Conservation (phyloP, 345 rosid genomes). For the Anastatica hierochuntica region DNA sequence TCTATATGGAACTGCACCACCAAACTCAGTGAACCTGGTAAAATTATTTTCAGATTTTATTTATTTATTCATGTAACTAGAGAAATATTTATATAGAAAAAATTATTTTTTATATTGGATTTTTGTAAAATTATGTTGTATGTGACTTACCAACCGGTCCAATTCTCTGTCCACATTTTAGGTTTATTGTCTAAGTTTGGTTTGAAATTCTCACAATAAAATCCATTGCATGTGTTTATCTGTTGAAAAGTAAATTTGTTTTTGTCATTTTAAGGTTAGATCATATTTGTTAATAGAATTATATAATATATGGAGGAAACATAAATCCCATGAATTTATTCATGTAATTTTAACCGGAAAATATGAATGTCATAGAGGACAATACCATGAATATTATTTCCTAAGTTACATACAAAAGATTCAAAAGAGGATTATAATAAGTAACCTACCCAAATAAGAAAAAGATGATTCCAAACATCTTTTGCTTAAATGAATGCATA, state of each 20-base stretch:
- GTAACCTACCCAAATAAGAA: no score
- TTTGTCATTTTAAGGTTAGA: neutral
- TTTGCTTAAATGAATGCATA: neutral
- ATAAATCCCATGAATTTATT: neutral
- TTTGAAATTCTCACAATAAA: conserved; percentile 64
- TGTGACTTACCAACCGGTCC: conserved; percentile 84
- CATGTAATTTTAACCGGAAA: neutral
- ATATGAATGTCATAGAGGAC: neutral
- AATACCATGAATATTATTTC: no score
- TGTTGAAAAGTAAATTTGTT: neutral
- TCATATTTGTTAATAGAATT: neutral
- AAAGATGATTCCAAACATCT: neutral
- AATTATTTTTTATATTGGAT: neutral
- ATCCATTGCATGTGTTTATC: conserved; percentile 90
- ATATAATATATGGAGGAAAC: no score
- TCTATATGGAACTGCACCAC: conserved; percentile 58
- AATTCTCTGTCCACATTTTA: conserved; percentile 90
- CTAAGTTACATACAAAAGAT: no score
- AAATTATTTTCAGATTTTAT: neutral
- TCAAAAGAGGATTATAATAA: no score
- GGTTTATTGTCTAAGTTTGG: conserved; percentile 63
- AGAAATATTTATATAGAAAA: neutral
- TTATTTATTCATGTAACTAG: no score
- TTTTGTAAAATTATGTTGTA: neutral
- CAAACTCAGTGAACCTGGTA: conserved; percentile 60